These are phyloP conservation scores for Postia placenta DNA, from an alignment of 768 basidiomycete genomes.

Conservation along the genomic window DNA sequence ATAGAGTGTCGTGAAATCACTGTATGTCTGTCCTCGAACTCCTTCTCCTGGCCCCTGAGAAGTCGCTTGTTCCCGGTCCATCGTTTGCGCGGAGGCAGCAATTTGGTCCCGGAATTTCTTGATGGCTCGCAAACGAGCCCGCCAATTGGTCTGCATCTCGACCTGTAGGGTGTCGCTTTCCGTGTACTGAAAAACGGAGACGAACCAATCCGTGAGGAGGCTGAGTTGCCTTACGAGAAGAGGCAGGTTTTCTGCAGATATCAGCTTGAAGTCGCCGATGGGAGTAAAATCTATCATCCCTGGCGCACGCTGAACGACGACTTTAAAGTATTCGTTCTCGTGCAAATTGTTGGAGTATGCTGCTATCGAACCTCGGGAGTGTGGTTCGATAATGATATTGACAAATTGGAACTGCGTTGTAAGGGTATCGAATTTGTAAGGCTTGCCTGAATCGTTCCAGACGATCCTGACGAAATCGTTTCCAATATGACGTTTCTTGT, in stretches of 20 bases:
- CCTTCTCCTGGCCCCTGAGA: conserved; percentile 20
- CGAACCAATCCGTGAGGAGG: conserved; percentile 85
- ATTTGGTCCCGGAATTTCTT: conserved; percentile 47
- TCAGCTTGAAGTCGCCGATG: conserved; percentile 89
- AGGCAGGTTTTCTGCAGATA: conserved; percentile 83
- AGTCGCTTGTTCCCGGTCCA: too few species aligned
- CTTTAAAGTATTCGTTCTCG: conserved; percentile 95
- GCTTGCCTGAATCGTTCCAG: conserved; percentile 93
- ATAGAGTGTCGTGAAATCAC: conserved; percentile 26
- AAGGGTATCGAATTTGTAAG: conserved; percentile 89
- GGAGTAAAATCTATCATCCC: conserved; percentile 96
- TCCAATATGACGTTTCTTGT: conserved; percentile 95
- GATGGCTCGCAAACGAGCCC: conserved; percentile 72
- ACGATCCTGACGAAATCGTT: conserved; percentile 96
- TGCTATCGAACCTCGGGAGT: conserved; percentile 76
- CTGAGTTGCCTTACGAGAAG: conserved; percentile 86
- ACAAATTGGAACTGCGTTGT: conserved; percentile 93
- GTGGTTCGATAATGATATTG: conserved; percentile 95
- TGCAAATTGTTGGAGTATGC: conserved; percentile 80
- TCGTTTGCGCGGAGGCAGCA: conserved; percentile 10
- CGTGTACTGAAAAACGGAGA: conserved; percentile 74
- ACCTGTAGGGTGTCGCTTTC: conserved; percentile 60
- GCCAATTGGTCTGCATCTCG: conserved; percentile 89
- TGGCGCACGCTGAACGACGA: conserved; percentile 79
- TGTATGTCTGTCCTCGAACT: conserved; percentile 24